phyloP scores from a whole-genome alignment of 1,284 basidiomycete species.

The Puccinia sorghi region DNA sequence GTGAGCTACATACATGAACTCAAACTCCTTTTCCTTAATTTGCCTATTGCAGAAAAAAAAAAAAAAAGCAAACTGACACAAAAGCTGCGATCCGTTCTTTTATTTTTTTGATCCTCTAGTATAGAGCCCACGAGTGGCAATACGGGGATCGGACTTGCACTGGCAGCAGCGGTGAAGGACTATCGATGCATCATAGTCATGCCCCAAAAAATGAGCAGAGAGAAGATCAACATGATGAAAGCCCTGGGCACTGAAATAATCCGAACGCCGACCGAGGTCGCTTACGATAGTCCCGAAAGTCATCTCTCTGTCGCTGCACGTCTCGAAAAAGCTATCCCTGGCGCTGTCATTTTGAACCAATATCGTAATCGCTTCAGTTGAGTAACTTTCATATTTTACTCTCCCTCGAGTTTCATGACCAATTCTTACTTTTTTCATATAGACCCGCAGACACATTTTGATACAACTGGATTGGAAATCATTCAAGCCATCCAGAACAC shows the following conservation, averaged over 20 bases:
- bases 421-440: not conserved
- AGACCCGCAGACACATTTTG: conserved; percentile 82
- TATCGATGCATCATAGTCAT: conserved; percentile 74
- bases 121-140: conserved; percentile 72
- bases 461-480: conserved; percentile 84
- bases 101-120: conserved; percentile 5
- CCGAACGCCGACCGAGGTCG: conserved; percentile 86
- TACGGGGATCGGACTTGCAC: conserved; percentile 68
- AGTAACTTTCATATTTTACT: conserved; percentile 4
- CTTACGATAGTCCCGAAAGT: conserved; percentile 79
- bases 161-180: conserved; percentile 59
- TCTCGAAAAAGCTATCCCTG: conserved; percentile 75
- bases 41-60: not conserved
- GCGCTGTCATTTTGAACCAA: conserved; percentile 89
- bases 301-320: conserved; percentile 85
- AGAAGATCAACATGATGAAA: conserved; percentile 89
- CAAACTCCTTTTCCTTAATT: not conserved
- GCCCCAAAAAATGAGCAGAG: conserved; percentile 94
- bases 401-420: not conserved
- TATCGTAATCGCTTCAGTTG: conserved; percentile 68
- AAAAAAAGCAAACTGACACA: not conserved
- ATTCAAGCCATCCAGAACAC: conserved; percentile 62
- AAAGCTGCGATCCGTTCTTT: not conserved
- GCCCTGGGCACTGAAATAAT: conserved; percentile 91
- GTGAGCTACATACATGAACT: conserved; percentile 49